These are phyloP conservation scores for Begonia loranthoides DNA, from an alignment of 306 rosid genomes.

Conservation along the genomic window DNA sequence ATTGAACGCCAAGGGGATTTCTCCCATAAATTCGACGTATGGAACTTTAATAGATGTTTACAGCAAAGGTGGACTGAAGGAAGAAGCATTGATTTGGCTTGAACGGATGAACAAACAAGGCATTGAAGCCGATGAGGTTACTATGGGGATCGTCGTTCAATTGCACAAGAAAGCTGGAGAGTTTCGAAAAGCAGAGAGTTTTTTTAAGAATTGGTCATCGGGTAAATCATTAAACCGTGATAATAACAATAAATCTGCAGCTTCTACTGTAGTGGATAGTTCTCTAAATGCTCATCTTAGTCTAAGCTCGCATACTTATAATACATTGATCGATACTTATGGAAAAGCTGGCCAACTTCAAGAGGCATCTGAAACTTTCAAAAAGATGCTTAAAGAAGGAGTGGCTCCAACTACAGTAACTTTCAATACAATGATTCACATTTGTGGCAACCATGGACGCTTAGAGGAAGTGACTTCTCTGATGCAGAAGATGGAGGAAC, in stretches of 20 bases:
- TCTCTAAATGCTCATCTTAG: conserved; percentile 10
- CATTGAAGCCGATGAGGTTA: conserved; percentile 86
- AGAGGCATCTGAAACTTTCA: conserved; percentile 49
- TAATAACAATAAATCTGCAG: conserved; percentile 2
- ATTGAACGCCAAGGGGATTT: conserved; percentile 46
- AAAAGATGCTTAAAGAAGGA: conserved; percentile 68
- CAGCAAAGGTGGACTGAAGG: conserved; percentile 62
- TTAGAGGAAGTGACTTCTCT: conserved; percentile 37
- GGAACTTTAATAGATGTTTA: conserved; percentile 87
- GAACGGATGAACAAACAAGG: conserved; percentile 59
- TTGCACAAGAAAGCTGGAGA: conserved; percentile 80
- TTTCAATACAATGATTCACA: conserved; percentile 74
- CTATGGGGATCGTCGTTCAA: conserved; percentile 85
- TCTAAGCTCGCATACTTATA: conserved; percentile 51
- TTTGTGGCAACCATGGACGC: conserved; percentile 51
- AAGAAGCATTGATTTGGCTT: conserved; percentile 68
- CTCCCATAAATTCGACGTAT: conserved; percentile 59
- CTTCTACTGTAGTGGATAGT: conserved; percentile 13
- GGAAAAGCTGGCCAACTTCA: conserved; percentile 61
- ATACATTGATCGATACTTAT: conserved; percentile 51
- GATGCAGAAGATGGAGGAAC: conserved; percentile 58
- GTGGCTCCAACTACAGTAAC: conserved; percentile 61
- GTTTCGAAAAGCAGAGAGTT: conserved; percentile 62
- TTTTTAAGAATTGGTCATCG: conserved; percentile 60
- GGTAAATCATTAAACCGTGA: conserved; percentile 19